Conservation (phyloP, 179 eudicot species). For the Spinacia oleracea region DNA sequence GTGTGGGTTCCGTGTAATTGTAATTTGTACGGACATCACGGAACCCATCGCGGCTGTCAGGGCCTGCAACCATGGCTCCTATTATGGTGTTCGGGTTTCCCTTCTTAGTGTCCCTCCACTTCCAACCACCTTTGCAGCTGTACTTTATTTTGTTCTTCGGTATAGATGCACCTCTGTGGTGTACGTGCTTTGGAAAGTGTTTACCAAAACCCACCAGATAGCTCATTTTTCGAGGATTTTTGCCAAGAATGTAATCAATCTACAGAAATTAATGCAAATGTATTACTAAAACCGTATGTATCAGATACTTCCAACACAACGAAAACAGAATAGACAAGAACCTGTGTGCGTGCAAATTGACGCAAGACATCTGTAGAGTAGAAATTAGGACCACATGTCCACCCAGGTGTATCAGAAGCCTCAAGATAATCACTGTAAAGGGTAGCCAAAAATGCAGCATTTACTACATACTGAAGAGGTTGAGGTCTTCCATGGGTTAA, state of each 20-base stretch:
- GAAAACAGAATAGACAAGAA: constrained; percentile 17
- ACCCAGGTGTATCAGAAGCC: constrained; percentile 94
- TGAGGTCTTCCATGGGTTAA: constrained; percentile 94
- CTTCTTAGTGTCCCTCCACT: constrained; percentile 75
- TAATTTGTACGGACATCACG: constrained; percentile 78
- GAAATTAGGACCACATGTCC: constrained; percentile 95
- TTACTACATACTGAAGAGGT: constrained; percentile 91
- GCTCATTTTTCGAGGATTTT: constrained; percentile 89
- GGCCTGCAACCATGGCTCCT: constrained; percentile 98
- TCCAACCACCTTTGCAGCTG: constrained; percentile 92
- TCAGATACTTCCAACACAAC: neutral
- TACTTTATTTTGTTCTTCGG: constrained; percentile 83
- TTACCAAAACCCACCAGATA: constrained; percentile 78
- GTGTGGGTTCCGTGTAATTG: constrained; percentile 90
- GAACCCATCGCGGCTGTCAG: constrained; percentile 85
- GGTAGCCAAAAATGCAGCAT: constrained; percentile 94
- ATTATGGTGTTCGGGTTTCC: constrained; percentile 72
- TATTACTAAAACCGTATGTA: neutral
- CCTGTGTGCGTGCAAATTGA: constrained; percentile 86
- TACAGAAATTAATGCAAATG: constrained; percentile 27
- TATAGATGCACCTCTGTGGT: constrained; percentile 91
- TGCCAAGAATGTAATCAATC: constrained; percentile 88
- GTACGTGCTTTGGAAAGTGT: constrained; percentile 74
- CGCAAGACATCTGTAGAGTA: constrained; percentile 65
- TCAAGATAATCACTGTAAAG: constrained; percentile 82